phyloP scores from a whole-genome alignment of 768 basidiomycete species.

The Hirschioporus abietinus region DNA sequence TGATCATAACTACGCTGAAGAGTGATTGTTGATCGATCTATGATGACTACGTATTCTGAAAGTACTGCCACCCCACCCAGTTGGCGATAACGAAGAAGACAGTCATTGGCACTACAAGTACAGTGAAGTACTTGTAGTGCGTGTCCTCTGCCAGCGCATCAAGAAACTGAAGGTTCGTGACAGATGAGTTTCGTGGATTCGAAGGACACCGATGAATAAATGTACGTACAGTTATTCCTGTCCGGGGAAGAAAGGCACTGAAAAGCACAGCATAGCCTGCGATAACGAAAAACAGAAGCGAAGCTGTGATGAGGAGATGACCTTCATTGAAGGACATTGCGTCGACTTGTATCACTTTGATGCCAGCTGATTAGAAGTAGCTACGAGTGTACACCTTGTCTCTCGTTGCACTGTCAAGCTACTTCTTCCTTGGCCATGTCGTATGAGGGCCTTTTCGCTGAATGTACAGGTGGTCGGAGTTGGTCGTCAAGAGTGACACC shows the following conservation, averaged over 20 bases:
- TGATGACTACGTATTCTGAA: conserved; percentile 64
- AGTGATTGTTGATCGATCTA: neutral
- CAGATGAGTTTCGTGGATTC: neutral
- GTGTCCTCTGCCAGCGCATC: conserved; percentile 62
- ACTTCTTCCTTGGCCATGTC: no score
- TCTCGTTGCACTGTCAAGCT: no score
- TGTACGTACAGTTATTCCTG: conserved; percentile 45
- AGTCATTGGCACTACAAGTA: conserved; percentile 75
- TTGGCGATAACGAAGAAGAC: conserved; percentile 94
- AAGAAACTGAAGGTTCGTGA: conserved; percentile 41
- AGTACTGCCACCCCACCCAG: conserved; percentile 99
- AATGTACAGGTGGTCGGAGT: no score
- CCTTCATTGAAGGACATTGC: conserved; percentile 31
- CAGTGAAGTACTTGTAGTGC: conserved; percentile 86
- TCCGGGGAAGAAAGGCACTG: conserved; percentile 54
- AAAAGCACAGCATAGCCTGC: conserved; percentile 61
- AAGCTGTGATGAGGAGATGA: conserved; percentile 40
- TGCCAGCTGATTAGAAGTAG: no score
- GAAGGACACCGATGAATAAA: neutral
- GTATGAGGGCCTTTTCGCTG: no score
- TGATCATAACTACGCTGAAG: no score
- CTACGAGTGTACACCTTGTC: no score
- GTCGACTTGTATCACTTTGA: no score
- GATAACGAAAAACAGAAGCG: conserved; percentile 48
- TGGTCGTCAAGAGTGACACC: no score